Evolutionary conservation across 345 rosid genomes (phyloP).

Genomic region (Linum usitatissimum): DNA sequence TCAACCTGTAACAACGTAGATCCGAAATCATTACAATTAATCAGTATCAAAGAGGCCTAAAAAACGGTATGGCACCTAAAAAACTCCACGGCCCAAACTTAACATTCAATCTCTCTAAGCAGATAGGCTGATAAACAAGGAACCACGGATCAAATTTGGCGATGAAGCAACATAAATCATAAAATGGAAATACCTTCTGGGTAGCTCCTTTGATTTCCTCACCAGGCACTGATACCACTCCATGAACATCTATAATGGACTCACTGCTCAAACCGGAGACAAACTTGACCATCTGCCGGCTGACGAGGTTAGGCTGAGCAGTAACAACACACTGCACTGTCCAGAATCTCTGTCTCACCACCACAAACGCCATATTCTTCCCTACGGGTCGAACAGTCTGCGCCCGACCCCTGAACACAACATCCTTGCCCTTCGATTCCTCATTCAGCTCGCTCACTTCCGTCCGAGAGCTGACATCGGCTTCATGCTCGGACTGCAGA

Average conservation of each 20-base stretch:
- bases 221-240: conserved; percentile 37
- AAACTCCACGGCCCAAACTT: neutral
- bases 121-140: neutral
- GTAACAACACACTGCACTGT: conserved; percentile 69
- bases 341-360: conserved; percentile 50
- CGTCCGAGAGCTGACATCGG: conserved; percentile 33
- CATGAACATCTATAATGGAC: conserved; percentile 50
- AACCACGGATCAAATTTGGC: neutral
- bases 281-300: conserved; percentile 57
- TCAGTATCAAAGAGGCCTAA: neutral
- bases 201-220: conserved; percentile 46
- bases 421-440: conserved; percentile 30
- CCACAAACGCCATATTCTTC: conserved; percentile 48
- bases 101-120: neutral
- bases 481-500: conserved; percentile 39
- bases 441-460: conserved; percentile 35
- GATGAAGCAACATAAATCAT: neutral
- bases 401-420: conserved; percentile 54
- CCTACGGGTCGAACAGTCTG: conserved; percentile 45
- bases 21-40: neutral
- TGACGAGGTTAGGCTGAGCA: conserved; percentile 32
- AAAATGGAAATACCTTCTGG: conserved; percentile 31
- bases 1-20: conserved; percentile 40
- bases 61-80: neutral
- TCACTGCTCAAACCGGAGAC: conserved; percentile 46